Percentiles rank a stretch among this genome's conserved stretches.
phyloP scores from a whole-genome alignment of 2,329 filamentous ascomycete species.

The Boeremia exigua region DNA sequence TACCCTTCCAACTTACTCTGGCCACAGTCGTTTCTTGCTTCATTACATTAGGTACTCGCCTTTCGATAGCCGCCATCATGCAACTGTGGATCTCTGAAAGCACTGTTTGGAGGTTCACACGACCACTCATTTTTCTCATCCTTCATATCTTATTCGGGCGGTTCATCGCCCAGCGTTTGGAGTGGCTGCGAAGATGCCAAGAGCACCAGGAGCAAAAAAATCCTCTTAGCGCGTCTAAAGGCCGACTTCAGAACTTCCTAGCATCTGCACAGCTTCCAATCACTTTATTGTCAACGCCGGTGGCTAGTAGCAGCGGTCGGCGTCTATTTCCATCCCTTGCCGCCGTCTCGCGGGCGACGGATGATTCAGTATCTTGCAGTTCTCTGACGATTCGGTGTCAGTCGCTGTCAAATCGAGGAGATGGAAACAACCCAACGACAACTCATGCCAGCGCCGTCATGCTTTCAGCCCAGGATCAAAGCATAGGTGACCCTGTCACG shows the following conservation, averaged over 20 bases:
- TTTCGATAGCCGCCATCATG: too few relatives aligned
- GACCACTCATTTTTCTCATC: background rate
- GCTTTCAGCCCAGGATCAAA: too few relatives aligned
- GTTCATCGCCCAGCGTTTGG: background rate
- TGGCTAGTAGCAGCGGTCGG: background rate
- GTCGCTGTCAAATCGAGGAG: background rate
- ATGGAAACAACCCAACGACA: too few relatives aligned
- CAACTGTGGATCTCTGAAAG: background rate
- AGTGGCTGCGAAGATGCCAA: background rate
- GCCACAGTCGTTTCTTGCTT: too few relatives aligned
- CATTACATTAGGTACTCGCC: too few relatives aligned
- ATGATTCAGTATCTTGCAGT: background rate
- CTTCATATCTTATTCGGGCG: background rate
- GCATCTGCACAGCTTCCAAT: background rate
- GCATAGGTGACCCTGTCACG: too few relatives aligned
- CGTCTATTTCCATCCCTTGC: background rate
- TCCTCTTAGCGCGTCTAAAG: background rate
- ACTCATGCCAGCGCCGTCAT: too few relatives aligned
- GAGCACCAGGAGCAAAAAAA: background rate
- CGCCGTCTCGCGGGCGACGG: background rate
- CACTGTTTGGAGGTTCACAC: background rate
- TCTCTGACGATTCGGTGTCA: background rate
- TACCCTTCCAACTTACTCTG: too few relatives aligned
- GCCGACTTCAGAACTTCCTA: background rate
- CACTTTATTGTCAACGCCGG: background rate